These are phyloP conservation scores for Colletotrichum sp. DNA, from an alignment of 2,329 filamentous ascomycete genomes.

Conservation along the genomic window DNA sequence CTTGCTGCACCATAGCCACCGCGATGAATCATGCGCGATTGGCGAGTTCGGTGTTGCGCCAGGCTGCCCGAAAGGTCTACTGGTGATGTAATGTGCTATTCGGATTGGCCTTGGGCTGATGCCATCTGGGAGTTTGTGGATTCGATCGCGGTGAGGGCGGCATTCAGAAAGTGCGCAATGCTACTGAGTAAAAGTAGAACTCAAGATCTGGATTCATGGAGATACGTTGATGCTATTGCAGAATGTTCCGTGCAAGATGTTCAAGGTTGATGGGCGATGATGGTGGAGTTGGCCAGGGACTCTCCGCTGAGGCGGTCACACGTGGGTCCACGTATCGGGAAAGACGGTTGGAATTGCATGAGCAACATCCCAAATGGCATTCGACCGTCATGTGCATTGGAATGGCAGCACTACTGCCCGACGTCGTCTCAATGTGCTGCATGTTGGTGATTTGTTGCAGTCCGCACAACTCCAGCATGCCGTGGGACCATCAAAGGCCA, in stretches of 20 bases:
- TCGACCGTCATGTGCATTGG: background rate
- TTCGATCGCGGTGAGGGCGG: background rate
- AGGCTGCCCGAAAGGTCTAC: background rate
- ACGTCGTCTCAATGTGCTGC: background rate
- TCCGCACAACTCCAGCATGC: background rate
- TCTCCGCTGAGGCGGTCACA: background rate
- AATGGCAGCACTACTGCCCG: background rate
- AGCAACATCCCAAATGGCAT: background rate
- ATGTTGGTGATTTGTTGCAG: background rate
- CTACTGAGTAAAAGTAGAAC: background rate
- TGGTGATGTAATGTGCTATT: background rate
- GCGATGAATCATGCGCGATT: background rate
- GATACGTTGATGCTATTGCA: background rate
- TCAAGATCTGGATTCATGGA: background rate
- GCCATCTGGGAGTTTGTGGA: background rate
- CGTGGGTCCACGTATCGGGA: background rate
- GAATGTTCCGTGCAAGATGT: background rate
- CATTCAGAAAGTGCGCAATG: background rate
- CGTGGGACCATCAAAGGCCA: background rate
- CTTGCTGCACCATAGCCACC: background rate
- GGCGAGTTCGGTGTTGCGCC: background rate
- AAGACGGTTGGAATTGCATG: background rate
- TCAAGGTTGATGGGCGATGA: background rate
- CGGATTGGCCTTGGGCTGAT: background rate
- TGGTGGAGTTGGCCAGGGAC: background rate